phyloP scores from a whole-genome alignment of 75 land plant species.

The Pinus albicaulis region DNA sequence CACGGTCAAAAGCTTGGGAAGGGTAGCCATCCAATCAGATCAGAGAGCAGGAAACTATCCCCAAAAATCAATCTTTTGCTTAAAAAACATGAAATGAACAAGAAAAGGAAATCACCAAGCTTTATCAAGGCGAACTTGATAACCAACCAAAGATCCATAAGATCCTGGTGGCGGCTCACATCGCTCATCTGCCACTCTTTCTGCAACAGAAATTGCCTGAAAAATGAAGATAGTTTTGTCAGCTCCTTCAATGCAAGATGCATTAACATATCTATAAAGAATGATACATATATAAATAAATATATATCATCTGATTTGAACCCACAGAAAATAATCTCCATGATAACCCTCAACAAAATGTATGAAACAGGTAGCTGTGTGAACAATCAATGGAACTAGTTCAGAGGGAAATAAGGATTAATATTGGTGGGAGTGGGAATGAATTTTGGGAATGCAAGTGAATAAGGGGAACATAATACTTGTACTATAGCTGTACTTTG shows the following conservation, averaged over 20 bases:
- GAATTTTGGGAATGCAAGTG: too few relatives aligned
- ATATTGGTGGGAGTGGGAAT: too few relatives aligned
- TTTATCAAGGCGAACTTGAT: constrained; percentile 97
- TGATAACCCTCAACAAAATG: too few relatives aligned
- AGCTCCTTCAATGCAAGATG: neutral
- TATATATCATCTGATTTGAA: neutral
- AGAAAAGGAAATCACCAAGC: constrained; percentile 51
- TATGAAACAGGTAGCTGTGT: too few relatives aligned
- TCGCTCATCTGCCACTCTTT: constrained; percentile 89
- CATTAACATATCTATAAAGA: neutral
- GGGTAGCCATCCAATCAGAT: too few relatives aligned
- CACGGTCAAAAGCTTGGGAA: too few relatives aligned
- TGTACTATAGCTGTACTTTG: too few relatives aligned
- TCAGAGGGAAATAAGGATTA: too few relatives aligned
- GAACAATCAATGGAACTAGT: too few relatives aligned
- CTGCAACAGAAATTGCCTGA: constrained; percentile 93
- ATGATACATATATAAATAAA: neutral
- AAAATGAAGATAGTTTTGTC: constrained; percentile 7
- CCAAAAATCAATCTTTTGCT: neutral
- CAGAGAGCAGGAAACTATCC: neutral
- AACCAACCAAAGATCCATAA: constrained; percentile 81
- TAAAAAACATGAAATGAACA: neutral
- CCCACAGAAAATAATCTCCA: too few relatives aligned
- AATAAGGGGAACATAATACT: too few relatives aligned
- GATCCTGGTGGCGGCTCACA: constrained; percentile 83